These are phyloP conservation scores for Aspergillus wentii DNA, from an alignment of 495 filamentous ascomycete genomes.

Conservation along the genomic window DNA sequence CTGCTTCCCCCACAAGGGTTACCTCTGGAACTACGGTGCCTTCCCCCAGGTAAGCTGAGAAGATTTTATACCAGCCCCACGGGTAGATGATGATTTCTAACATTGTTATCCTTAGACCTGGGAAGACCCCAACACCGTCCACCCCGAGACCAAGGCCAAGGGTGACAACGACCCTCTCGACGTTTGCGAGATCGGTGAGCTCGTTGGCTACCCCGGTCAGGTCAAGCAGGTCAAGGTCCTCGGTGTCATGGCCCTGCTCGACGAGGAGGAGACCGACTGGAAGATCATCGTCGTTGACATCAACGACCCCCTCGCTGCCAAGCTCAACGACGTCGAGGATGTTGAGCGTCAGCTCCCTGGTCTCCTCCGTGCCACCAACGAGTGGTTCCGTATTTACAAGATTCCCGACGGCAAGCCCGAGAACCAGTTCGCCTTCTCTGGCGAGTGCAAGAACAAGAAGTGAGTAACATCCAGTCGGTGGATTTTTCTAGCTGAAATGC, in stretches of 20 bases:
- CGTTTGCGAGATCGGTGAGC: conserved; percentile 98
- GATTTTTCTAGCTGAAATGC: background rate
- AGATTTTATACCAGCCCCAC: background rate
- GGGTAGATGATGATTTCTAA: conserved; percentile 1
- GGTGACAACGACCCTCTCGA: conserved; percentile 99
- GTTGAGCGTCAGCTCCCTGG: conserved; percentile 98
- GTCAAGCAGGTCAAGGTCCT: conserved; percentile 99
- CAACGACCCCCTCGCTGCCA: conserved; percentile 92
- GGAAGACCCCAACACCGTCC: conserved; percentile 93
- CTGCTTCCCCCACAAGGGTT: conserved; percentile 99
- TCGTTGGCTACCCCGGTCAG: conserved; percentile 91
- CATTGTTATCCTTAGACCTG: conserved; percentile 63
- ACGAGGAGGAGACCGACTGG: conserved; percentile 99
- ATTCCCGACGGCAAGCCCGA: conserved; percentile 99
- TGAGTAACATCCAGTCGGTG: conserved; percentile 26
- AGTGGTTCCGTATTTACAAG: conserved; percentile 99
- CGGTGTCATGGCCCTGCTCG: conserved; percentile 97
- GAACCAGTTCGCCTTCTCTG: conserved; percentile 99
- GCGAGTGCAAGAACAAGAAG: conserved; percentile 99
- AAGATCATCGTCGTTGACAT: conserved; percentile 99
- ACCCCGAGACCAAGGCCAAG: conserved; percentile 99
- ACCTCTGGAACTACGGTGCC: conserved; percentile 99
- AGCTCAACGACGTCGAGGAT: conserved; percentile 98
- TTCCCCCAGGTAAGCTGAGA: conserved; percentile 83
- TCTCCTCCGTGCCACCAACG: conserved; percentile 93